Conservation (phyloP, 306 rosid genomes). For the Coriaria nepalensis region DNA sequence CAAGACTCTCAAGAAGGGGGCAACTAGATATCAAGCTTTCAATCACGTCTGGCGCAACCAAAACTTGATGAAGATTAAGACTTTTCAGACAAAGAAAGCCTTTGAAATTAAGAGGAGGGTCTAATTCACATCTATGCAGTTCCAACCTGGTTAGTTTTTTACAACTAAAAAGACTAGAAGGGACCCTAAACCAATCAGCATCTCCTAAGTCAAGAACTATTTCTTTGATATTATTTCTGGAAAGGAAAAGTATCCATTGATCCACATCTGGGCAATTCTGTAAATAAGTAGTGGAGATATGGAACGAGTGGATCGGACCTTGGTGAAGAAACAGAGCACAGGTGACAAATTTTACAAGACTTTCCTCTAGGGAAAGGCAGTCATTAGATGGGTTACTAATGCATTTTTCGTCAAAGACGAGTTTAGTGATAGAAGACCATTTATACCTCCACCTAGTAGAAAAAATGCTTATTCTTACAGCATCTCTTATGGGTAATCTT, state of each 20-base stretch:
- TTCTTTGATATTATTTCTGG: conserved; percentile 63
- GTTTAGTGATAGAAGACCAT: conserved; percentile 58
- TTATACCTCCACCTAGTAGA: conserved; percentile 79
- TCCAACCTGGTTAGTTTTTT: conserved; percentile 51
- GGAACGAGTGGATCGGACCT: conserved; percentile 86
- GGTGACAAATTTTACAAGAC: conserved; percentile 43
- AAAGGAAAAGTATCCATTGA: conserved; percentile 84
- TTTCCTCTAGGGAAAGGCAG: conserved; percentile 19
- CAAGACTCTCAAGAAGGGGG: conserved; percentile 63
- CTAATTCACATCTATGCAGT: conserved; percentile 65
- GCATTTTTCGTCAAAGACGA: conserved; percentile 62
- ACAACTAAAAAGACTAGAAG: conserved; percentile 66
- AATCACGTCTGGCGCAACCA: conserved; percentile 50
- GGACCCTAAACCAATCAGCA: conserved; percentile 61
- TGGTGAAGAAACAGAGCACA: conserved; percentile 67
- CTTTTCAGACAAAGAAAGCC: conserved; percentile 51
- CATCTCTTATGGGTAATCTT: conserved; percentile 59
- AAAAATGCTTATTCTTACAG: conserved; percentile 62
- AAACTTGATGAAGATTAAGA: conserved; percentile 67
- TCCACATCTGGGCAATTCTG: conserved; percentile 64
- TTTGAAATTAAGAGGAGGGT: conserved; percentile 55
- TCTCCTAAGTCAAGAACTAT: conserved; percentile 60
- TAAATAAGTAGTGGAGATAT: conserved; percentile 35
- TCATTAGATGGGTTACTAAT: conserved; percentile 21
- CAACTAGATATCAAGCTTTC: conserved; percentile 66